Percentiles rank a stretch among this genome's conserved stretches.
phyloP scores from a whole-genome alignment of 2,329 filamentous ascomycete genomes.

The Metarhizium rileyi region DNA sequence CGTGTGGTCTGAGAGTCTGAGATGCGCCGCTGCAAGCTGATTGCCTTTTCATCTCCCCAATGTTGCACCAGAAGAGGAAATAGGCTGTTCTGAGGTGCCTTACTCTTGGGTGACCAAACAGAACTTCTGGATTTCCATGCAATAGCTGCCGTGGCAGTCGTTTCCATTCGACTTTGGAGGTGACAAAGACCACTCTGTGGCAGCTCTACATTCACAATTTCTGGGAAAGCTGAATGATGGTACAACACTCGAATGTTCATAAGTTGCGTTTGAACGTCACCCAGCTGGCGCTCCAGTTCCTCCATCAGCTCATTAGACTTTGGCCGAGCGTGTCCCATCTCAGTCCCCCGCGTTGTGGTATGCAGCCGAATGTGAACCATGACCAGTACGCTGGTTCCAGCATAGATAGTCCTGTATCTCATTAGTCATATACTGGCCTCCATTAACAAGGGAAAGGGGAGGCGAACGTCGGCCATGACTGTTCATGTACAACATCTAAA shows the following conservation, averaged over 20 bases:
- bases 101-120: constrained; percentile 38
- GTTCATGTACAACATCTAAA: constrained; percentile 37
- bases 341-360: constrained; percentile 2
- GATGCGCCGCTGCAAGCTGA: constrained; percentile 8
- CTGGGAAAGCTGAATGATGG: constrained; percentile 45
- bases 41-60: constrained; percentile 37
- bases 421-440: constrained; percentile 8
- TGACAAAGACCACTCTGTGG: constrained; percentile 23
- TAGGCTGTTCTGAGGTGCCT: constrained; percentile 27
- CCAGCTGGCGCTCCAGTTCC: constrained; percentile 48
- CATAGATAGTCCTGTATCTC: constrained; percentile 27
- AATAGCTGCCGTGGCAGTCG: constrained; percentile 40
- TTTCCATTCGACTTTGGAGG: constrained; percentile 41
- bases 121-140: constrained; percentile 38
- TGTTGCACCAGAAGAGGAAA: constrained; percentile 36
- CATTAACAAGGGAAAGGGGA: background rate
- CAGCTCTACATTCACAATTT: constrained; percentile 15
- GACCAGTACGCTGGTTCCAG: constrained; percentile 36
- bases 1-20: constrained; percentile 5
- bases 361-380: constrained; percentile 36
- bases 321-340: constrained; percentile 20
- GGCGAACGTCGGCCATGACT: constrained; percentile 31
- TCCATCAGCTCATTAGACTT: constrained; percentile 47
- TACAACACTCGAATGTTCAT: constrained; percentile 44
- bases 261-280: constrained; percentile 37